phyloP scores from a whole-genome alignment of 73 alveolate genomes.

The Paramecium pentaurelia region DNA sequence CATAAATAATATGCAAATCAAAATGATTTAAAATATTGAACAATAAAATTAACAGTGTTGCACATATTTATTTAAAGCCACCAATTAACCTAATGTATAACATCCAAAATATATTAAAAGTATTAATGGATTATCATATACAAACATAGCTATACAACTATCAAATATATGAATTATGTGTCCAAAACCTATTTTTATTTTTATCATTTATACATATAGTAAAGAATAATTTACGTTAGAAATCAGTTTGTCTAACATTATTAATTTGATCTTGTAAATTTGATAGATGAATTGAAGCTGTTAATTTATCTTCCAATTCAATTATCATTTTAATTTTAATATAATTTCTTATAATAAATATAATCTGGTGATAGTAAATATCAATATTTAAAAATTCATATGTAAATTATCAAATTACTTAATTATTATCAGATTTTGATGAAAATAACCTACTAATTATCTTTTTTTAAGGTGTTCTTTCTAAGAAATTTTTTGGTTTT shows the following conservation, averaged over 20 bases:
- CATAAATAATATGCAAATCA: not conserved
- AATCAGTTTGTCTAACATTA: not conserved
- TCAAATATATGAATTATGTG: not conserved
- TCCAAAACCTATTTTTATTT: not conserved
- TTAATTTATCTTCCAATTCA: not conserved
- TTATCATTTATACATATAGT: not conserved
- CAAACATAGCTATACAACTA: not conserved
- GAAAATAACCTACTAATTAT: not conserved
- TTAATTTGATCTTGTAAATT: not conserved
- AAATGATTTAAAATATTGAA: not conserved
- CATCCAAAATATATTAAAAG: not conserved
- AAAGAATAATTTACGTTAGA: not conserved
- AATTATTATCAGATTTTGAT: not conserved
- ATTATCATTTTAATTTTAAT: not conserved
- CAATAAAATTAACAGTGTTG: not conserved
- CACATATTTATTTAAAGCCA: not conserved
- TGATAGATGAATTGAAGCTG: not conserved
- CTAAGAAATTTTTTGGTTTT: not conserved
- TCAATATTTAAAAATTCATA: not conserved
- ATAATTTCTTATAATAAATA: not conserved
- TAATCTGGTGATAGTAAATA: not conserved
- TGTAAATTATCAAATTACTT: not conserved
- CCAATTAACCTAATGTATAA: not conserved
- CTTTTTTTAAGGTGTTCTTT: not conserved
- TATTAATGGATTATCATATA: not conserved